Conservation (phyloP, 768 basidiomycete genomes). For the Lenzites betulinus region DNA sequence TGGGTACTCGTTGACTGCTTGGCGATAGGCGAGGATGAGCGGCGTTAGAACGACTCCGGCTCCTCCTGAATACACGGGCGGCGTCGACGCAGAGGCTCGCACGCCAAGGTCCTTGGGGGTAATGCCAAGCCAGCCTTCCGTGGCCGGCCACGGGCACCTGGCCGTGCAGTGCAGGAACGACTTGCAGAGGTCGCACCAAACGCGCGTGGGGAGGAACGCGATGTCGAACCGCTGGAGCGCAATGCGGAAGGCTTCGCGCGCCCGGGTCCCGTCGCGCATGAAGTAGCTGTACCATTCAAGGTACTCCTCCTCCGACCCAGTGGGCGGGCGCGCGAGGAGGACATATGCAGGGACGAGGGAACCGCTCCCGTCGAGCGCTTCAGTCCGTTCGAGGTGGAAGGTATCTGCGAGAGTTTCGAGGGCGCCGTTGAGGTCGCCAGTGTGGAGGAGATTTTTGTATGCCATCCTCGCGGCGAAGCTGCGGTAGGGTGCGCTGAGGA, state of each 20-base stretch:
- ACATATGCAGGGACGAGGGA: background rate
- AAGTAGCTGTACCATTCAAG: background rate
- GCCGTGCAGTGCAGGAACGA: constrained; percentile 1
- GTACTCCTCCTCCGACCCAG: background rate
- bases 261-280: background rate
- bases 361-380: background rate
- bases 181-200: constrained; percentile 5
- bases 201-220: background rate
- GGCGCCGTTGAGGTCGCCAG: background rate
- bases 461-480: background rate
- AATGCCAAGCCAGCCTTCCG: background rate
- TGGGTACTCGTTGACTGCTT: too few species aligned
- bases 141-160: background rate
- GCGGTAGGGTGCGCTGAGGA: background rate
- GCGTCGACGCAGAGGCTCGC: background rate
- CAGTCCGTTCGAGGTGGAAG: background rate
- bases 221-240: background rate
- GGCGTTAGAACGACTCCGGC: background rate
- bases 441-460: background rate
- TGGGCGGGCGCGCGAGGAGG: background rate
- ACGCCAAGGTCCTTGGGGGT: background rate
- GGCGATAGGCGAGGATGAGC: background rate
- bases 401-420: background rate
- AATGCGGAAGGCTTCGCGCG: background rate
- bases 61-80: background rate